Percentiles rank a stretch among this genome's conserved stretches.
Conservation (phyloP, 306 rosid genomes). For the Cicer yamashitae region DNA sequence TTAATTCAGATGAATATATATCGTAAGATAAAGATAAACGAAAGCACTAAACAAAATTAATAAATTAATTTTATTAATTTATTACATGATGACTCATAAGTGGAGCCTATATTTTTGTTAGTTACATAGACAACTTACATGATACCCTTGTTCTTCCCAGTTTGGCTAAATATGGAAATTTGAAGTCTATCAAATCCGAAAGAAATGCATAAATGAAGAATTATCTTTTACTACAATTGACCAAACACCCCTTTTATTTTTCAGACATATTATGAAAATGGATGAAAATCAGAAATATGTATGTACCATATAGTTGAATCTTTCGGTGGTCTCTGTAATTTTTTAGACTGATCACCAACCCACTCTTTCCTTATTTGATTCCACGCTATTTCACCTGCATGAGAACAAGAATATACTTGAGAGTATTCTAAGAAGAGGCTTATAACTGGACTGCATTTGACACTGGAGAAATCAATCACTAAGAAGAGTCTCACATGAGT, state of each 20-base stretch:
- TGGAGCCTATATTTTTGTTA: neutral
- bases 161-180: neutral
- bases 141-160: constrained; percentile 17
- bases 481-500: constrained; percentile 11
- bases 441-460: neutral
- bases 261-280: neutral
- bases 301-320: constrained; percentile 65
- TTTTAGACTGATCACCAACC: constrained; percentile 58
- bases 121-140: neutral
- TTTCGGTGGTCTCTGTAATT: constrained; percentile 40
- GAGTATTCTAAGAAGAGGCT: constrained; percentile 16
- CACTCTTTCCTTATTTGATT: constrained; percentile 61
- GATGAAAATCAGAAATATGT: constrained; percentile 12
- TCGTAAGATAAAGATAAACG: no score
- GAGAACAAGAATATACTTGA: constrained; percentile 13
- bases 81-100: no score
- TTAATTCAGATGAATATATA: no score
- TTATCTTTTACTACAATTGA: no score
- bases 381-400: constrained; percentile 77
- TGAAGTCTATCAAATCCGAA: neutral
- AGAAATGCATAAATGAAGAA: no score
- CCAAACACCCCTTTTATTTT: neutral
- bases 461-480: neutral
- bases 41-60: no score
- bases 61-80: no score